phyloP scores from a whole-genome alignment of 164 flowering plant species.

The Nelumbo lutea region DNA sequence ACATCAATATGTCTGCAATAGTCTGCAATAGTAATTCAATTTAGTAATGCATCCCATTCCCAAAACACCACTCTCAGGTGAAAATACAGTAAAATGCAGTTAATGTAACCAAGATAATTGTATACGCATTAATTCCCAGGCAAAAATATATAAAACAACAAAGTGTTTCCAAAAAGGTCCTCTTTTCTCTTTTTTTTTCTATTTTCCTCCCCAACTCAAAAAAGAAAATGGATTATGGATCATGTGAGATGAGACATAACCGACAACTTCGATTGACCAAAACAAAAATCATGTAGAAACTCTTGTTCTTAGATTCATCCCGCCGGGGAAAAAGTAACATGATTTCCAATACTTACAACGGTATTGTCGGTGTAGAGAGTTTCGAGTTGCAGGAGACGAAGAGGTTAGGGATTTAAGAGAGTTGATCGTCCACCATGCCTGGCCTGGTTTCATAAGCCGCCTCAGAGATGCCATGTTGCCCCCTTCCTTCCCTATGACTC shows the following conservation, averaged over 20 bases:
- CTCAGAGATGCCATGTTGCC: background rate
- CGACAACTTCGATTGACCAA: background rate
- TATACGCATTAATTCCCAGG: too few relatives aligned
- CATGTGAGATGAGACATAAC: background rate
- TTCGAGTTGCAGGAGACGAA: background rate
- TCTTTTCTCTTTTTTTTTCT: background rate
- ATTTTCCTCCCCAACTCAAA: background rate
- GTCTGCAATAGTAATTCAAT: too few relatives aligned
- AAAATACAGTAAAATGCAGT: too few relatives aligned
- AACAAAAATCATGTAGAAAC: too few relatives aligned
- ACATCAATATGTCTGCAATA: too few relatives aligned
- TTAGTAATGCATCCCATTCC: too few relatives aligned
- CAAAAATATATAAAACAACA: too few relatives aligned
- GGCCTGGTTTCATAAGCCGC: background rate
- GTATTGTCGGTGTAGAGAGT: background rate
- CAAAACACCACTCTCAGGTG: too few relatives aligned
- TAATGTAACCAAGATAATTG: too few relatives aligned
- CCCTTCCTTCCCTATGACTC: too few relatives aligned
- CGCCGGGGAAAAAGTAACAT: background rate
- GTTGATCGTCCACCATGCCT: background rate
- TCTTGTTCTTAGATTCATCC: too few relatives aligned
- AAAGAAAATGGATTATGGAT: background rate
- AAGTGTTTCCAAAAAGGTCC: background rate
- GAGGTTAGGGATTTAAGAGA: background rate
- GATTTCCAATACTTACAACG: background rate